These are phyloP conservation scores for Coprinellus micaceus DNA, from an alignment of 768 basidiomycete species.

Conservation along the genomic window DNA sequence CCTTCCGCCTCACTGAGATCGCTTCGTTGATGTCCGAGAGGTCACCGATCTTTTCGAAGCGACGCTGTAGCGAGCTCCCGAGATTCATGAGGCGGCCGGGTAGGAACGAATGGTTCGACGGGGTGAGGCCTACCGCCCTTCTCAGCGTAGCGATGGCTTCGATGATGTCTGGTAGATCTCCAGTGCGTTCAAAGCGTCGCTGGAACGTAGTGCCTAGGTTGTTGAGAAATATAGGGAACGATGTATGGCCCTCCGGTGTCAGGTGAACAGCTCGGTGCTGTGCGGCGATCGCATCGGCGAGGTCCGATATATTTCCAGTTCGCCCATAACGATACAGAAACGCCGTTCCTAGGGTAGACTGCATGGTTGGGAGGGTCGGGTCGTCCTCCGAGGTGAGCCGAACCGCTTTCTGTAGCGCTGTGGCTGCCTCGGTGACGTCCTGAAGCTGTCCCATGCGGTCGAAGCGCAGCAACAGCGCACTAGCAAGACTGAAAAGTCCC, in stretches of 20 bases:
- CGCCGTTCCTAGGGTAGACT: neutral
- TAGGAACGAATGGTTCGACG: neutral
- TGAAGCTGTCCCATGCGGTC: neutral
- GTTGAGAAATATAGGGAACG: neutral
- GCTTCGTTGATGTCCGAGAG: neutral
- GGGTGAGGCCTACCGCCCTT: neutral
- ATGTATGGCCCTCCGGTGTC: constrained; percentile 16
- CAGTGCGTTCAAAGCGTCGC: constrained; percentile 21
- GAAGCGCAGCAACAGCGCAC: constrained; percentile 9
- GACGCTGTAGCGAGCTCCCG: too few species aligned
- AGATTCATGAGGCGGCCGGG: constrained; percentile 1
- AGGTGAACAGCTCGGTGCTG: constrained; percentile 18
- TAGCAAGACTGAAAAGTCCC: constrained; percentile 18
- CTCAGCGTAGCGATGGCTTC: neutral
- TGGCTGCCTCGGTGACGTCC: neutral
- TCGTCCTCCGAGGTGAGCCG: neutral
- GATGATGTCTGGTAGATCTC: constrained; percentile 18
- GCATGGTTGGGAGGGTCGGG: neutral
- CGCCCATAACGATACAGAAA: neutral
- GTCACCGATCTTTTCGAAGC: neutral
- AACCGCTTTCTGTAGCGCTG: neutral
- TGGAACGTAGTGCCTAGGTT: constrained; percentile 12
- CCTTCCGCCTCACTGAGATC: neutral
- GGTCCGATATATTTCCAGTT: neutral
- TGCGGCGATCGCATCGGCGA: constrained; percentile 14